Evolutionary conservation across 495 filamentous ascomycete genomes (phyloP).

Genomic region (Daldinia concentrica): DNA sequence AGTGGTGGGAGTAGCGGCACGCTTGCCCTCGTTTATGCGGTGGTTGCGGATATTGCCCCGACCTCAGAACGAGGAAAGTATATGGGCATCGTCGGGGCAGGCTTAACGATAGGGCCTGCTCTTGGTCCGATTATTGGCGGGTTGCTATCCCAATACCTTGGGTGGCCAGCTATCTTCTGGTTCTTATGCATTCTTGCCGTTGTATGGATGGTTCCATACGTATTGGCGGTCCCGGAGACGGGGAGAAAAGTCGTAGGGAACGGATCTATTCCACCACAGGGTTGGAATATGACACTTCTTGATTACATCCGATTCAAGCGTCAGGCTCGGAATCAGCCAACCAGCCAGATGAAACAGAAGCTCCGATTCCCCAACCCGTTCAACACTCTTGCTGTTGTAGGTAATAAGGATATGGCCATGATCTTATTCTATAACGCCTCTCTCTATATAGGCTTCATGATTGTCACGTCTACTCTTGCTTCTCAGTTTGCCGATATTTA

Average conservation of each 20-base stretch:
- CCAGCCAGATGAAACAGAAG: slow-evolving; percentile 54
- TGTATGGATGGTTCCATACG: slow-evolving; percentile 61
- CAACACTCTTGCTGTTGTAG: slow-evolving; percentile 69
- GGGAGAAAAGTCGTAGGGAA: slow-evolving; percentile 76
- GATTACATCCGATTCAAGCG: slow-evolving; percentile 52
- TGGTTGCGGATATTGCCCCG: slow-evolving; percentile 69
- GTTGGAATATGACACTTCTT: slow-evolving; percentile 63
- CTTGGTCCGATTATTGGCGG: slow-evolving; percentile 73
- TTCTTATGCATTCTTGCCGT: slow-evolving; percentile 70
- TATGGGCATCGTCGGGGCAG: slow-evolving; percentile 63
- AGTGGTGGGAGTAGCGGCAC: slow-evolving; percentile 66
- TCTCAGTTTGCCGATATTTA: slow-evolving; percentile 71
- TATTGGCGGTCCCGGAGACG: slow-evolving; percentile 71
- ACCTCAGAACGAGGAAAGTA: slow-evolving; percentile 68
- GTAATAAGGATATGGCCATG: slow-evolving; percentile 68
- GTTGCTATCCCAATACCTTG: slow-evolving; percentile 68
- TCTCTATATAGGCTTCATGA: slow-evolving; percentile 61
- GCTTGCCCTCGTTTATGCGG: slow-evolving; percentile 66
- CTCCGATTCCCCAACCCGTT: slow-evolving; percentile 76
- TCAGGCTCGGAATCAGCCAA: slow-evolving; percentile 39
- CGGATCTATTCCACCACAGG: slow-evolving; percentile 66
- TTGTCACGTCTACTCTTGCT: slow-evolving; percentile 62
- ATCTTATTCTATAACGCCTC: slow-evolving; percentile 57
- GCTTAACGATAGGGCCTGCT: slow-evolving; percentile 62
- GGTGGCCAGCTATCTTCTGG: slow-evolving; percentile 80